A percentile compares a stretch with the other conserved stretches of the same genome.
Evolutionary conservation across 495 filamentous ascomycete genomes (phyloP).

Genomic region (Neohortaea acidophila): DNA sequence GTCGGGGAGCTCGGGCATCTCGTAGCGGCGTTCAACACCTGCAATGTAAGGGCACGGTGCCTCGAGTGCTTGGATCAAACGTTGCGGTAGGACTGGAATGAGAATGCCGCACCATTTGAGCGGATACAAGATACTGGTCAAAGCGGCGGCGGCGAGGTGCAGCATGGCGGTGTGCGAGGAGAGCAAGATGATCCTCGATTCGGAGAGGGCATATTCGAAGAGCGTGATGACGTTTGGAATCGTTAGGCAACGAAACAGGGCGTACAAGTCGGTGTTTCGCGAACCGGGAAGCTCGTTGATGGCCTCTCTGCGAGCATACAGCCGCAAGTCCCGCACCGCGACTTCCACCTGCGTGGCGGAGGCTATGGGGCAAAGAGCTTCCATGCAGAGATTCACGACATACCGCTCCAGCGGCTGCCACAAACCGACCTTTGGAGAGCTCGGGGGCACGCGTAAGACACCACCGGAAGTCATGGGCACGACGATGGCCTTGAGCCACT

Average conservation of each 20-base stretch:
- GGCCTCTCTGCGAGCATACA: conserved; percentile 88
- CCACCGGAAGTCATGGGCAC: conserved; percentile 89
- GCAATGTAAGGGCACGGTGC: conserved; percentile 95
- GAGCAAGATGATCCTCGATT: conserved; percentile 88
- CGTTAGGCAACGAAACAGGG: conserved; percentile 75
- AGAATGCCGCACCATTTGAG: conserved; percentile 83
- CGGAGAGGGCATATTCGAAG: conserved; percentile 83
- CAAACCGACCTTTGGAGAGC: conserved; percentile 78
- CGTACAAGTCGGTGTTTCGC: conserved; percentile 83
- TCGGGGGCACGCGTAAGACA: conserved; percentile 66
- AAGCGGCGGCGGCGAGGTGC: conserved; percentile 70
- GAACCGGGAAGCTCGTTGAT: conserved; percentile 86
- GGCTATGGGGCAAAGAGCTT: conserved; percentile 77
- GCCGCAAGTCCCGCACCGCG: conserved; percentile 69
- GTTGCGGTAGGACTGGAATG: conserved; percentile 78
- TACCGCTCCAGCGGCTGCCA: conserved; percentile 96
- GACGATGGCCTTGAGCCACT: conserved; percentile 84
- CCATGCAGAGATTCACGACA: conserved; percentile 93
- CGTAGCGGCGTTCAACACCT: conserved; percentile 85
- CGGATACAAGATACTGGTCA: conserved; percentile 75
- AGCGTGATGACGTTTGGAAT: conserved; percentile 83
- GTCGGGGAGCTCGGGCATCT: conserved; percentile 80
- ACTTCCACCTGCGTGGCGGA: conserved; percentile 95
- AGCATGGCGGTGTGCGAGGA: conserved; percentile 96
- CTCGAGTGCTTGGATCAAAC: conserved; percentile 79